Conservation (phyloP, 495 filamentous ascomycete species). For the Tuber calosporum region DNA sequence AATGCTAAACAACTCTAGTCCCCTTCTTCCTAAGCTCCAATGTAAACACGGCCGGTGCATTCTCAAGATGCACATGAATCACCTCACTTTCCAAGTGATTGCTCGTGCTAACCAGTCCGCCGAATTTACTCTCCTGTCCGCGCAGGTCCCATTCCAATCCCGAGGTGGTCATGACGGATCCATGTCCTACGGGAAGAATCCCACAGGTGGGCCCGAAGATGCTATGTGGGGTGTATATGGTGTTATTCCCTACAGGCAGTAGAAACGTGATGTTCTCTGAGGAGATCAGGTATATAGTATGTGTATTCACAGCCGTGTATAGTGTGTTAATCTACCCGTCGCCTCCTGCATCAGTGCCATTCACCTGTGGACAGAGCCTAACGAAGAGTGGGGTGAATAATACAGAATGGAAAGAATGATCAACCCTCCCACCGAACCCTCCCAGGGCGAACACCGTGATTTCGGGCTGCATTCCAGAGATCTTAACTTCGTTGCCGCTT, state of each 20-base stretch:
- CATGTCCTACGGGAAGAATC: slow-evolving; percentile 71
- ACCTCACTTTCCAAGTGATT: slow-evolving; percentile 63
- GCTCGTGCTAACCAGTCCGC: slow-evolving; percentile 81
- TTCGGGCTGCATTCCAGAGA: slow-evolving; percentile 26
- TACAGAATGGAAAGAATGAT: slow-evolving; percentile 82
- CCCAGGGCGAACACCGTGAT: slow-evolving; percentile 65
- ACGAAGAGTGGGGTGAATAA: slow-evolving; percentile 30
- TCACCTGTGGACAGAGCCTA: neutral
- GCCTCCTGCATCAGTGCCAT: neutral
- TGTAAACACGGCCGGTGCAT: slow-evolving; percentile 72
- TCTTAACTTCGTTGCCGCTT: slow-evolving; percentile 32
- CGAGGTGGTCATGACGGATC: slow-evolving; percentile 62
- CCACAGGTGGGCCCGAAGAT: slow-evolving; percentile 53
- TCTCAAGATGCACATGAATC: slow-evolving; percentile 54
- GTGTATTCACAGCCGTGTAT: neutral
- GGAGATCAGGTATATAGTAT: slow-evolving; percentile 62
- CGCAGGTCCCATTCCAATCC: slow-evolving; percentile 87
- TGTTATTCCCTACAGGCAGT: slow-evolving; percentile 59
- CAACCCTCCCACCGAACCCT: slow-evolving; percentile 77
- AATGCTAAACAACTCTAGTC: neutral
- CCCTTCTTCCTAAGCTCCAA: slow-evolving; percentile 55
- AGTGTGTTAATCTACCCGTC: neutral
- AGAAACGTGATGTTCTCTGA: slow-evolving; percentile 74
- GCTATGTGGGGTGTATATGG: slow-evolving; percentile 53
- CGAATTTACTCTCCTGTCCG: slow-evolving; percentile 74